Percentiles rank a stretch among this genome's conserved stretches.
Conservation (phyloP, 805 yeast genomes). For the Isabelozyma pseudorhagii region DNA sequence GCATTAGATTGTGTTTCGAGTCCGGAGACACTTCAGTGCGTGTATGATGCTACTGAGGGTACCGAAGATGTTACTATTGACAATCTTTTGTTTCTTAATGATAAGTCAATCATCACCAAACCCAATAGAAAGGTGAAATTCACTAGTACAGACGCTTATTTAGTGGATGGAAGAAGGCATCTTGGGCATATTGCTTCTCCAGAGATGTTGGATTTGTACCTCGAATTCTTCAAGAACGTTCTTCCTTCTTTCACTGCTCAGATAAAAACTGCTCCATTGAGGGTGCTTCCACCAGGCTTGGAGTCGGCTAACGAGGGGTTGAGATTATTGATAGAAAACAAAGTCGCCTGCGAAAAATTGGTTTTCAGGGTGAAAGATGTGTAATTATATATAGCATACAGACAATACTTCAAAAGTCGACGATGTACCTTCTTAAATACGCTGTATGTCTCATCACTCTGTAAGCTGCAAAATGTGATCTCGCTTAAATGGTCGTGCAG, state of each 20-base stretch:
- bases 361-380: slow-evolving; percentile 18
- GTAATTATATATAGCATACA: too few relatives aligned
- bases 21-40: slow-evolving; percentile 19
- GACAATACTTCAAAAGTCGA: too few relatives aligned
- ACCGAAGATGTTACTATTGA: slow-evolving; percentile 16
- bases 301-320: slow-evolving; percentile 24
- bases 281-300: background rate
- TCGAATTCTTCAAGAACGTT: background rate
- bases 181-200: background rate
- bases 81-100: slow-evolving; percentile 14
- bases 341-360: slow-evolving; percentile 38
- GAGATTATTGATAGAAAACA: slow-evolving; percentile 21
- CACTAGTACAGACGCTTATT: slow-evolving; percentile 11
- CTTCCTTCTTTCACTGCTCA: background rate
- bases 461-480: too few relatives aligned
- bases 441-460: too few relatives aligned
- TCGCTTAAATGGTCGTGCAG: too few relatives aligned
- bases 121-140: slow-evolving; percentile 9
- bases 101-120: slow-evolving; percentile 5
- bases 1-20: slow-evolving; percentile 25
- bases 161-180: slow-evolving; percentile 9
- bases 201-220: slow-evolving; percentile 6
- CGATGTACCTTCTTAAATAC: too few relatives aligned
- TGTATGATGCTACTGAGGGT: slow-evolving; percentile 26
- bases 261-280: background rate